These are phyloP conservation scores for Naganishia friedmannii DNA, from an alignment of 768 basidiomycete species.

Conservation along the genomic window DNA sequence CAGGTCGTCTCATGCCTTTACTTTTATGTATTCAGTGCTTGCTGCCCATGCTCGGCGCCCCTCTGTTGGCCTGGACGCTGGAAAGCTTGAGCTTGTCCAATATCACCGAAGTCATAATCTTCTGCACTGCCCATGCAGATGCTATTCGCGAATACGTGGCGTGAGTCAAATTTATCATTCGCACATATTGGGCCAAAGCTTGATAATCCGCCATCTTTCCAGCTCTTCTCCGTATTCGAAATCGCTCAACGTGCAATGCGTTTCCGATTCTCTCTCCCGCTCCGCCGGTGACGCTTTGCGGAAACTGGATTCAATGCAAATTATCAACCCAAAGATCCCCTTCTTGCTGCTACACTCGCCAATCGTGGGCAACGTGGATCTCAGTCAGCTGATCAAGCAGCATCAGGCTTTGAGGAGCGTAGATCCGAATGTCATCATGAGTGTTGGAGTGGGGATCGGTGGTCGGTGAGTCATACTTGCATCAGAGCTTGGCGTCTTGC, in stretches of 20 bases:
- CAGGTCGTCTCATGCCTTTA: neutral
- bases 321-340: constrained; percentile 50
- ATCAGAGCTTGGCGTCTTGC: no score
- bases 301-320: constrained; percentile 50
- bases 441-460: constrained; percentile 61
- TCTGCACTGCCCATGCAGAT: constrained; percentile 85
- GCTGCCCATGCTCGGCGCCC: constrained; percentile 88
- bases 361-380: constrained; percentile 83
- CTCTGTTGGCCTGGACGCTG: constrained; percentile 92
- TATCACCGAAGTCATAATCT: constrained; percentile 92
- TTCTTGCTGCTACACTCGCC: constrained; percentile 52
- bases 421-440: constrained; percentile 94
- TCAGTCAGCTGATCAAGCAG: constrained; percentile 80
- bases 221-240: constrained; percentile 27
- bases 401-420: constrained; percentile 82
- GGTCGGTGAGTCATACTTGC: constrained; percentile 50
- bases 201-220: neutral
- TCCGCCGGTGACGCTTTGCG: constrained; percentile 51
- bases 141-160: constrained; percentile 78
- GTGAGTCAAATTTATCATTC: constrained; percentile 57
- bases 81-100: constrained; percentile 91
- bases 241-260: constrained; percentile 36
- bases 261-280: constrained; percentile 46
- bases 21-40: constrained; percentile 65
- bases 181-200: neutral